Percentiles rank a stretch among this genome's conserved stretches.
These are phyloP conservation scores for Xylaria venustula DNA, from an alignment of 495 filamentous ascomycete genomes.

Conservation along the genomic window DNA sequence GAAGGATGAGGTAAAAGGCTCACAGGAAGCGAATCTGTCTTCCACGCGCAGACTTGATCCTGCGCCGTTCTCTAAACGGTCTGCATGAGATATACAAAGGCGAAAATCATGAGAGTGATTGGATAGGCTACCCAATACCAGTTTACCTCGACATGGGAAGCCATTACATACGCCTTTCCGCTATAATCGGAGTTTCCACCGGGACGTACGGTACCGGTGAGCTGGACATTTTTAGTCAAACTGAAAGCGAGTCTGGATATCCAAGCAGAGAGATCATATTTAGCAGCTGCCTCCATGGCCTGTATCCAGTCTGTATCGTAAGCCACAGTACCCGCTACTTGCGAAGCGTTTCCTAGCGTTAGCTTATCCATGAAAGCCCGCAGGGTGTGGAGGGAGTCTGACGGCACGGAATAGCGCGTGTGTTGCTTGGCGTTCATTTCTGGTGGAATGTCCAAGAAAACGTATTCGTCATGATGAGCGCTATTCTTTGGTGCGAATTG, in stretches of 20 bases:
- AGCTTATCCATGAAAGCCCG: constrained; percentile 31
- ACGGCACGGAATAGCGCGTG: constrained; percentile 28
- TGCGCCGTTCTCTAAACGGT: constrained; percentile 32
- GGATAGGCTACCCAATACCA: constrained; percentile 41
- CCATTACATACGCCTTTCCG: constrained; percentile 29
- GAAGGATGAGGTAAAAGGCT: not conserved
- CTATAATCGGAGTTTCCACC: constrained; percentile 16
- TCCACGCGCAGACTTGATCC: constrained; percentile 37
- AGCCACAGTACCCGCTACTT: constrained; percentile 19
- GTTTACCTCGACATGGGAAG: constrained; percentile 32
- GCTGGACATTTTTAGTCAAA: constrained; percentile 35
- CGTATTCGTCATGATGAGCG: constrained; percentile 22
- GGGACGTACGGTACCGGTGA: constrained; percentile 20
- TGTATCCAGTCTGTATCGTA: constrained; percentile 42
- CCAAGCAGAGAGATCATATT: constrained; percentile 25
- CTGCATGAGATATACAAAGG: constrained; percentile 33
- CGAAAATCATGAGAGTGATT: constrained; percentile 31
- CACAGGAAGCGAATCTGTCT: constrained; percentile 33
- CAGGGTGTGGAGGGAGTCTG: constrained; percentile 27
- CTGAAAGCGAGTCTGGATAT: constrained; percentile 29
- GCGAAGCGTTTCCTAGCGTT: constrained; percentile 28
- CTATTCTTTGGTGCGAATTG: constrained; percentile 14
- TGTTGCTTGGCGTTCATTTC: constrained; percentile 25
- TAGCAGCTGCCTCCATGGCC: constrained; percentile 33
- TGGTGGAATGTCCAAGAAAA: constrained; percentile 31